Percentiles rank a stretch among this genome's conserved stretches.
phyloP scores from a whole-genome alignment of 495 filamentous ascomycete genomes.

The Letharia columbiana region DNA sequence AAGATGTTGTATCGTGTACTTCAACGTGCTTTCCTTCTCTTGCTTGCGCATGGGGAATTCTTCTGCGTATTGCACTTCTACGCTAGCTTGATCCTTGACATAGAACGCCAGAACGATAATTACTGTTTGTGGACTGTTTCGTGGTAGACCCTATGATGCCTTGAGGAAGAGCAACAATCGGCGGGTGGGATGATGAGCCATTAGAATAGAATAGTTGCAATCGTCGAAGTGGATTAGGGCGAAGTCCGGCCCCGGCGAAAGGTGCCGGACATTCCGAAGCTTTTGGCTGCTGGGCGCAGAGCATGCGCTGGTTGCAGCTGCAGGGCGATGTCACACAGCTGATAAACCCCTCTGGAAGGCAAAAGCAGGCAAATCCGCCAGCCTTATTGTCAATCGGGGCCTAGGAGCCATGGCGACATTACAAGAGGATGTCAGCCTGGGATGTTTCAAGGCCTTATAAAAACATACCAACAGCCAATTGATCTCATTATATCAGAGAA shows the following conservation, averaged over 20 bases:
- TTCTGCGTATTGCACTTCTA: background rate
- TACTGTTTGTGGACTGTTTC: background rate
- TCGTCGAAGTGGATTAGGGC: too few relatives aligned
- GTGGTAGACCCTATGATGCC: too few relatives aligned
- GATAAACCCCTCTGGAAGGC: conserved; percentile 1
- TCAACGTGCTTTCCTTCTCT: background rate
- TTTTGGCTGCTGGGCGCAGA: background rate
- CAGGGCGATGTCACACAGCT: conserved; percentile 1
- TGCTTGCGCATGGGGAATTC: background rate
- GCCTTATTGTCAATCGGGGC: background rate
- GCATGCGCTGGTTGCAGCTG: background rate
- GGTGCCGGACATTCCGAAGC: too few relatives aligned
- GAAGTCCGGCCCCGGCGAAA: too few relatives aligned
- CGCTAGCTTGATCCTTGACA: background rate
- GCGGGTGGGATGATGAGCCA: too few relatives aligned
- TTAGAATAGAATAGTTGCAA: too few relatives aligned
- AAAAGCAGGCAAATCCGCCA: conserved; percentile 5
- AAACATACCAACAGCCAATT: background rate
- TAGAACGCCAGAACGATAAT: background rate
- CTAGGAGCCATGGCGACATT: background rate
- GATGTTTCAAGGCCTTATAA: background rate
- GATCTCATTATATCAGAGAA: background rate
- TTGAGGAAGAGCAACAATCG: too few relatives aligned
- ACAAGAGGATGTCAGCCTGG: background rate
- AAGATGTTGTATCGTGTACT: too few relatives aligned